Evolutionary conservation across 352 stramenopile genomes (phyloP), one percentile per base, ranked within the genome.

Genomic region (Phytophthora vignae): DNA sequence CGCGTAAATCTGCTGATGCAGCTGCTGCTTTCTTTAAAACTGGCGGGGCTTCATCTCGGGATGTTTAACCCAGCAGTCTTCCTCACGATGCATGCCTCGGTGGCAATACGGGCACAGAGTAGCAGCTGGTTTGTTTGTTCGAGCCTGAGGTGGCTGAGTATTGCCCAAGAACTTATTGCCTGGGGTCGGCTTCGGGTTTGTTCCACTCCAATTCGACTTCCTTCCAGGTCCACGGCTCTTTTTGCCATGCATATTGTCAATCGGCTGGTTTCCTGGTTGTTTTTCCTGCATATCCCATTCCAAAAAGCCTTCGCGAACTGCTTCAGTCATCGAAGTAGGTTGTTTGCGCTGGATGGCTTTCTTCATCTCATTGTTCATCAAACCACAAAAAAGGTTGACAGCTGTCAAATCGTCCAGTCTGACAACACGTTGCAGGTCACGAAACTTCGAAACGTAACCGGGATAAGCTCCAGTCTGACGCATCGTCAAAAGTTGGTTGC

Each of bases 1-100:
- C 11, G 60, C 54, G 55, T 60, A 71, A 10, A 75, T 71, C 49
- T 66, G 53, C 0, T 53, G 54, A 11, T 75, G 27, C 3, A 71
- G n/a, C 2, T 71, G 17, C 17, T 71, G 29, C 5, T 71, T 67
- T 9, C 27, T 9, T 14, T 53, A 36, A 31, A 50, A 6, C 9
- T 64, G 61, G 10, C 25, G 21, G n/a, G 50, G 40, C n/a, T 61
- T 68, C 29, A 69, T 69, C 11, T 40, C 46, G 65, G 25, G 56
- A 29, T 73, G 38, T 2, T 38, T 21, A 0, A 55, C 21, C 57
- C 57, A 73, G 19, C 58, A 63, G 14, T 73, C 65, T 5, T 55
- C 56, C 15, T 11, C 57, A 4, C 27, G 38, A 40, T 73, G 49
- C 21, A 58, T 14, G 2, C 52, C 57, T 48, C 52, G 56, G 12